Evolutionary conservation across 176 grass and related monocot species (phyloP), one percentile per base, ranked within the genome.

Genomic region (Panicum miliaceum): DNA sequence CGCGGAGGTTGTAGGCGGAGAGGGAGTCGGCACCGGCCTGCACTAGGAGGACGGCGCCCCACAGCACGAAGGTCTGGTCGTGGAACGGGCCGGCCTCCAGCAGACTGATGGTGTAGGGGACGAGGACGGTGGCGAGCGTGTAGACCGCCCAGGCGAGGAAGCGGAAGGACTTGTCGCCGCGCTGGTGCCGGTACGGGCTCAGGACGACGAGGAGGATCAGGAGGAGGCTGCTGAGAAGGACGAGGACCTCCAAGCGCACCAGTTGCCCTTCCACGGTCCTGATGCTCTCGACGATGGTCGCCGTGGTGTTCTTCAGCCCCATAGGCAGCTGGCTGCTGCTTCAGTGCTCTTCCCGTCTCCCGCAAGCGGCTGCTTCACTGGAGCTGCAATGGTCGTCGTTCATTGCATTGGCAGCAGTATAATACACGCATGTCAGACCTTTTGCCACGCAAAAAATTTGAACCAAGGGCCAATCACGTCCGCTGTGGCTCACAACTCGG

Each of bases 211-310:
- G 52, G 53, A 79, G 29, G 65, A 12, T 10, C 8, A 58, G 76
- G 0, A 69, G 50, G 51, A 85, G 54, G 74, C 67, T 70, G 83
- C 64, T 70, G 51, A 85, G 65, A 51, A 85, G 26, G 53, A 54
- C 65, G 14, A 85, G 26, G 20, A 29, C 66, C 27, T 86, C 75
- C 54, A 79, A 42, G 3, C 75, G 66, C 32, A 86, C 53, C 56
- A 86, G 54, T 66, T 46, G 52, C 19, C 29, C 84, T 79, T 79
- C 53, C 9, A 60, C 66, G 10, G 64, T 71, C 42, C 52, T 42
- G 1, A 85, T n/a, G 65, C 65, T 62, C 22, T 32, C 51, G 4
- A 79, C 35, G 64, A 81, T 38, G 0, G 40, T 16, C 35, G 64
- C 4, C 14, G 75, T 62, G 2, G 53, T 51, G 61, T 85, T 70